Evolutionary conservation across 1,284 basidiomycete species (phyloP), one percentile per base, ranked within the genome.

Genomic region (Mycena citricolor): DNA sequence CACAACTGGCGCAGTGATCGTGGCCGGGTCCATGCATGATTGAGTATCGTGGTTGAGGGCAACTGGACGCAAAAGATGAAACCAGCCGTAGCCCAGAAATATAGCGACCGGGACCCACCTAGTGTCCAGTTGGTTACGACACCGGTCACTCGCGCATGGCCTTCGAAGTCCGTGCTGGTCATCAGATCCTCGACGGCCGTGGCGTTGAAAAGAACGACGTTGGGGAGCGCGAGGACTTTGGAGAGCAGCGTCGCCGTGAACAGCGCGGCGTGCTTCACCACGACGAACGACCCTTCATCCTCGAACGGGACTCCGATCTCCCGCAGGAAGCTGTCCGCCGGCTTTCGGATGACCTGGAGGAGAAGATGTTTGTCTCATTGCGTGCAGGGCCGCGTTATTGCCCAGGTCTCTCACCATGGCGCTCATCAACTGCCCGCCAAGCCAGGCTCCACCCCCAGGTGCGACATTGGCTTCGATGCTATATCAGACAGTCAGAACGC

Each of bases 121-220:
- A 90, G 76, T 20, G 86, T 90, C 85, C 85, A 92, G 74, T 92
- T 91, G 42, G 85, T 86, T 5, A 91, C 88, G 21, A 91, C 86
- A 28, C 88, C 90, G n/a, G 84, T 77, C 35, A 91, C 79, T 39
- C 88, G 81, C 59, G 87, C 82, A 40, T 67, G 62, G 16, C 74
- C 76, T 47, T 70, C 64, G 55, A 70, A 74, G 64, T 86, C 84
- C 34, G 72, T 68, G 54, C 77, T 78, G 42, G 86, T 74, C 62
- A 89, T 81, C 44, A 89, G 73, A 60, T 89, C 86, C 61, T 89
- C 85, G 22, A 87, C 84, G 8, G 84, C 80, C 4, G 84, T 88
- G 12, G 85, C 84, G 64, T 88, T 88, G 74, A 86, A 76, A 62
- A 84, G 63, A 46, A 85, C 71, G 39, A 92, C 85, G 57, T 91